Base-by-base conservation (phyloP, 768 basidiomycete genomes). In the Naganishia vaughanmartiniae region DNA sequence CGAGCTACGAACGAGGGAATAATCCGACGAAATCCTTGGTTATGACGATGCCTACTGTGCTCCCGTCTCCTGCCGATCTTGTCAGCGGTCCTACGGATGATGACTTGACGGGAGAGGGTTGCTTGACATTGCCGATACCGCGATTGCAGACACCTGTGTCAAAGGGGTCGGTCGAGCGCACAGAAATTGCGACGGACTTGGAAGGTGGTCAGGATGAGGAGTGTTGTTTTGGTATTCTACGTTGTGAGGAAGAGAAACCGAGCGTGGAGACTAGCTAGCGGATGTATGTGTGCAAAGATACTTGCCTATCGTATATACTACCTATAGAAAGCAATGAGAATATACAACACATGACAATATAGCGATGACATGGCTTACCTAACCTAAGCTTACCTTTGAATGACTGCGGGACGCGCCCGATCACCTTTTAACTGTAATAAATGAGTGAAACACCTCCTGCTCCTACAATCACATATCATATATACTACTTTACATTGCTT, bases 1-100 rank as follows among this genome's bases (percentile, higher is more conserved):
- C 60, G 6, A 63, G 60, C 42, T 63, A 63, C 19, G 60, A 63
- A 30, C 39, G 60, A n/a, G 60, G 60, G 19, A 63, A 45, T 36
- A 42, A 45, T 12, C 14, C 42, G 21, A 4, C 60, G 21, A 42
- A 63, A 21, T 21, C 60, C 5, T 14, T 39, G 33, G 17, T 21
- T 9, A 4, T 15, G 19, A 12, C 30, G 19, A 12, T 12, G 17
- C 9, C 42, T 7, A 39, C n/a, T 34, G 7, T 24, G 33, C 31
- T 36, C n/a, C 57, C 36, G 26, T 51, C 48, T 51, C 42, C 42
- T 42, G 48, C 48, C 7, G 48, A 51, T 14, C 48, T 51, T 51
- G 48, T 51, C 48, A 51, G 48, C 24, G 48, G 48, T 26, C 21
- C 48, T 21, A n/a, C n/a, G 48, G 48, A 51, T 7, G 48, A 21